Base-by-base conservation (phyloP, 148 eudicot genomes). In the Camellia lanceoleosa region DNA sequence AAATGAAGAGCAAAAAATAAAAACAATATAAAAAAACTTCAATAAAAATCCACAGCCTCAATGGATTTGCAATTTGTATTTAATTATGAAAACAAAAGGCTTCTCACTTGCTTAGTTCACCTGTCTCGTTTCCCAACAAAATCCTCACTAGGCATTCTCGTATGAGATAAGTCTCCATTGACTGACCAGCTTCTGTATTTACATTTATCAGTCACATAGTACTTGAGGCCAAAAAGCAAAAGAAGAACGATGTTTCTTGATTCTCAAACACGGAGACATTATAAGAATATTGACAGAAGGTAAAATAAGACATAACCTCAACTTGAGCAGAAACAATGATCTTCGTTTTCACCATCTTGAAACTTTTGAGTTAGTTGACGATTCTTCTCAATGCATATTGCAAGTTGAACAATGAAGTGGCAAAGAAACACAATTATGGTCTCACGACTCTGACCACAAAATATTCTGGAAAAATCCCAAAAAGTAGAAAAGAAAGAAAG, bases 361-460 rank as follows among this genome's bases (percentile, higher is more conserved):
- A 78, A 81, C 70, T 86, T 89, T 70, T 86, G 83, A 76, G 78
- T 81, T 56, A 88, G 87, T 80, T 87, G 90, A 74, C 82, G 88
- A 81, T 88, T 90, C 84, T 90, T 91, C 60, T 90, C 94, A 78
- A 95, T 95, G 87, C 98, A 95, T 68, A 93, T 87, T 58, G 91
- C 96, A 75, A 95, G 93, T 97, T 95, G 88, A 69, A 60, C 72
- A 51, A 59, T 51, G 58, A n/a, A 73, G 18, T 4, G 68, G 42
- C 75, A 62, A 59, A 52, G 49, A 64, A 54, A 78, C 41, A 68
- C 14, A 5, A 30, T 54, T 38, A 54, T 8, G 46, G 63, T 9
- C 41, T 52, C 42, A 52, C n/a, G 3, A 63, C 67, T 63, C 16
- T 66, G 15, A 41, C 15, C 11, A 59, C 19, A 10, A 74, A 16